Evolutionary conservation across 148 eudicot genomes (phyloP).

Genomic region (Amaranthus hypochondriacus): DNA sequence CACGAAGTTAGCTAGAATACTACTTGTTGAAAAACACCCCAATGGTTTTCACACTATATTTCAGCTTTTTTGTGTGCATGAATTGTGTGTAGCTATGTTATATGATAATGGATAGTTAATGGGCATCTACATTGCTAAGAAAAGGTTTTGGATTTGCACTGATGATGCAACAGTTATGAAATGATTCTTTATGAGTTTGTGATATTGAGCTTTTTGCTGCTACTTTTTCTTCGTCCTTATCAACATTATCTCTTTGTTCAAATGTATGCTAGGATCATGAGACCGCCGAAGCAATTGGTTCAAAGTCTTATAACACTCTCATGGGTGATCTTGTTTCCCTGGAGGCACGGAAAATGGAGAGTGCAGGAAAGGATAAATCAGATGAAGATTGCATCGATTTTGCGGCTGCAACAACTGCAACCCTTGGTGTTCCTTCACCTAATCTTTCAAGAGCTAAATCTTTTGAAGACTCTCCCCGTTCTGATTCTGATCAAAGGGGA

Average conservation of each 20-base stretch:
- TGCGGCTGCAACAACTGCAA: slow-evolving; percentile 93
- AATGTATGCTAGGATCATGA: slow-evolving; percentile 56
- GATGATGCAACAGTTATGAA: slow-evolving; percentile 1
- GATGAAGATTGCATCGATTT: slow-evolving; percentile 86
- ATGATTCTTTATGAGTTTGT: not conserved
- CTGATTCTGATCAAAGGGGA: slow-evolving; percentile 28
- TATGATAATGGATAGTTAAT: not conserved
- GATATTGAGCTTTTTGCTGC: not conserved
- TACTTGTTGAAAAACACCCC: too few species aligned
- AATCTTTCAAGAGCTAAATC: slow-evolving; percentile 62
- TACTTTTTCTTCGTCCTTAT: slow-evolving; percentile 2
- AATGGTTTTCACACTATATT: too few species aligned
- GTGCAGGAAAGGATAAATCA: slow-evolving; percentile 32
- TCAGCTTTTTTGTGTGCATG: too few species aligned
- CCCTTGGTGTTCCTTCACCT: slow-evolving; percentile 91
- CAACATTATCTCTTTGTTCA: slow-evolving; percentile 17
- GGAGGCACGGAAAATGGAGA: slow-evolving; percentile 53
- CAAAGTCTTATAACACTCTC: slow-evolving; percentile 81
- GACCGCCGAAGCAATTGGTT: slow-evolving; percentile 67
- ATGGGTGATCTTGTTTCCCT: slow-evolving; percentile 89
- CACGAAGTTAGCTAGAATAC: too few species aligned
- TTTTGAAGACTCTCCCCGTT: slow-evolving; percentile 53
- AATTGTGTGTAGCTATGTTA: not conserved
- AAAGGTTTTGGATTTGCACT: not conserved
- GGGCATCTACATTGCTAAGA: not conserved